Conservation (phyloP, 192 early-diverging fungal species). For the Linnemannia hyalina region DNA sequence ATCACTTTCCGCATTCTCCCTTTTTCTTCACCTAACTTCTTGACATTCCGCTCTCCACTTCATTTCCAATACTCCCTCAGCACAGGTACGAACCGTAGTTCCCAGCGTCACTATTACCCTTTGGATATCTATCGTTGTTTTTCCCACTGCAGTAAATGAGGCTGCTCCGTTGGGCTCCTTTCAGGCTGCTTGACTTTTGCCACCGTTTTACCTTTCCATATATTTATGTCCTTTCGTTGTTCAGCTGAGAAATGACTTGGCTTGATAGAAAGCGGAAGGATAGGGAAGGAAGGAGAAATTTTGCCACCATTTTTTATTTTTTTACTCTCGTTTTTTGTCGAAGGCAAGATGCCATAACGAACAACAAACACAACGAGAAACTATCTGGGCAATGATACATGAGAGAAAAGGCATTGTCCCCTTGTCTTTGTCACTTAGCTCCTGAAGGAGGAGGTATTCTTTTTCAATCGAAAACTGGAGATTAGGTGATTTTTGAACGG, state of each 20-base stretch:
- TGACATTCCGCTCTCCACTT: too few species aligned
- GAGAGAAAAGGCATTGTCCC: background rate
- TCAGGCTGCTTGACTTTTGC: background rate
- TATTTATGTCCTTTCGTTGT: background rate
- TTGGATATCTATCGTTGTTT: background rate
- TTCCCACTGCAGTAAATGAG: background rate
- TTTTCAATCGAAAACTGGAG: background rate
- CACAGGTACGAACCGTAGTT: too few species aligned
- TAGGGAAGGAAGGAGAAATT: background rate
- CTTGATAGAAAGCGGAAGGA: background rate
- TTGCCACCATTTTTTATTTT: background rate
- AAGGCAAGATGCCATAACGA: background rate
- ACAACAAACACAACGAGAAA: background rate
- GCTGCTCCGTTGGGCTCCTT: background rate
- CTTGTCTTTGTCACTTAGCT: background rate
- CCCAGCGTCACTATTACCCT: too few species aligned
- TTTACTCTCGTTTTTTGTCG: background rate
- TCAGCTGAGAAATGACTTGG: background rate
- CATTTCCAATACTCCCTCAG: too few species aligned
- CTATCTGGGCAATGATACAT: background rate
- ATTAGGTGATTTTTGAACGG: background rate
- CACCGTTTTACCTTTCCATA: background rate
- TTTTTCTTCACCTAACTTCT: too few species aligned
- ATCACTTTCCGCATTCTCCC: too few species aligned
- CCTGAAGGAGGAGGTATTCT: background rate